Evolutionary conservation across 305 asterid genomes (phyloP), one percentile per base, ranked within the genome.

Genomic region (Rubia tinctorum): DNA sequence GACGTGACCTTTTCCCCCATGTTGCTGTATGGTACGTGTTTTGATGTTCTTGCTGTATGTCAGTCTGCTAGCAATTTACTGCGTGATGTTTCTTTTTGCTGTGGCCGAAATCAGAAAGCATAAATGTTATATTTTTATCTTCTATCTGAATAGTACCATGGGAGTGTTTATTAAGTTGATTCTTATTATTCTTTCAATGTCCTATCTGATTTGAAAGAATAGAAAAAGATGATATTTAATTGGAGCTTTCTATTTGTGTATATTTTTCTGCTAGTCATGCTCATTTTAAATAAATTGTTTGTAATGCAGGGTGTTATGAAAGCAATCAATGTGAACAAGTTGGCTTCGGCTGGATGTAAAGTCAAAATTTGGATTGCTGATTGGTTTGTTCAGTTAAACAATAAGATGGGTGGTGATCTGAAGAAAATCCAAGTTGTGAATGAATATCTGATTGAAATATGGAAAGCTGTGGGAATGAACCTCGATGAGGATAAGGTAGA

Each of bases 301-400:
- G n/a, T 75, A 60, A 68, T 17, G 56, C 82, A 93, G 98, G 98
- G 98, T 51, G 96, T 93, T 68, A 77, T 92, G 96, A 92, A 92
- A 85, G 91, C 87, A 69, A 86, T 93, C 66, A 93, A 87, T 80
- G 98, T 91, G 66, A 93, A 93, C 82, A 93, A 93, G 74, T 86
- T 93, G 74, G 86, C 89, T 69, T 80, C 88, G 14, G 90, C 95
- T 61, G 98, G 98, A 74, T 92, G 98, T 87, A 89, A 87, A 75
- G 97, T 90, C 71, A 90, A 87, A 78, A 89, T 92, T 27, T 92
- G 97, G 97, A 89, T 92, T 63, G 97, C 97, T 3, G 98, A 92
- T 84, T 88, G 96, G 95, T 92, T 90, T 85, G 97, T 97, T 0
- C 96, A 89, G 82, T 79, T 90, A 23, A 92, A 90, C 85, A 89